Percentiles rank a stretch among this genome's conserved stretches.
Evolutionary conservation across 352 stramenopile genomes (phyloP).

Genomic region (Globisporangium paroecandrum): DNA sequence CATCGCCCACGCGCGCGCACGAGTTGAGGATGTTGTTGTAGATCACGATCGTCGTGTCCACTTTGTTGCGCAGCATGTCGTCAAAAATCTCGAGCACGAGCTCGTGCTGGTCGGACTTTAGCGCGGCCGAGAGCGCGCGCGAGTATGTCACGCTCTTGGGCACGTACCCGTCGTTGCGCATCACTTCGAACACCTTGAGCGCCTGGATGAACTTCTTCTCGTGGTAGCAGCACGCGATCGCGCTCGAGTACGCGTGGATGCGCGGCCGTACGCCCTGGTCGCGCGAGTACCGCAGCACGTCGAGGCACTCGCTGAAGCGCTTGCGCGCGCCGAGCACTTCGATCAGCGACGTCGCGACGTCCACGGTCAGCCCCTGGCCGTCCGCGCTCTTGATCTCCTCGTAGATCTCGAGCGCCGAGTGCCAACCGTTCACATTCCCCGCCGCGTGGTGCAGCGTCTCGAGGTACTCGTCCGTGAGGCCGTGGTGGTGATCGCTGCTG

Average conservation of each 20-base stretch:
- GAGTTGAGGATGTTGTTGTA: constrained; percentile 88
- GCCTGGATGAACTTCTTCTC: constrained; percentile 60
- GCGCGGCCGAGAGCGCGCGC: constrained; percentile 72
- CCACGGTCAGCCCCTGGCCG: constrained; percentile 34
- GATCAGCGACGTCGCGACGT: constrained; percentile 61
- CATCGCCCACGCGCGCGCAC: constrained; percentile 67
- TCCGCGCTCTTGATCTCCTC: constrained; percentile 33
- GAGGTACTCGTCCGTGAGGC: constrained; percentile 13
- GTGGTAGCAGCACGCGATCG: constrained; percentile 79
- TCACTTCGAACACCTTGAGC: constrained; percentile 85
- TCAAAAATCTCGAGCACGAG: constrained; percentile 88
- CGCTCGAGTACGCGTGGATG: constrained; percentile 80
- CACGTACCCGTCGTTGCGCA: constrained; percentile 82
- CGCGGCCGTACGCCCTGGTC: constrained; percentile 66
- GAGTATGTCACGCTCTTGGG: constrained; percentile 81
- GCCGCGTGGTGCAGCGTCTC: constrained; percentile 15
- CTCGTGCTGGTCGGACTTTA: constrained; percentile 75
- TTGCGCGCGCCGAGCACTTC: constrained; percentile 48
- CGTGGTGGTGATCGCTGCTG: not conserved
- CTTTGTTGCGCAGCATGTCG: constrained; percentile 74
- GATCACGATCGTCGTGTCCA: constrained; percentile 72
- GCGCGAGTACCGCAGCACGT: constrained; percentile 60
- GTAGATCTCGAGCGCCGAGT: constrained; percentile 53
- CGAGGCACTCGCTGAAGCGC: constrained; percentile 51
- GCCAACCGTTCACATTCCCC: constrained; percentile 19